phyloP scores from a whole-genome alignment of 257 asterid species.

The Eucommia ulmoides region DNA sequence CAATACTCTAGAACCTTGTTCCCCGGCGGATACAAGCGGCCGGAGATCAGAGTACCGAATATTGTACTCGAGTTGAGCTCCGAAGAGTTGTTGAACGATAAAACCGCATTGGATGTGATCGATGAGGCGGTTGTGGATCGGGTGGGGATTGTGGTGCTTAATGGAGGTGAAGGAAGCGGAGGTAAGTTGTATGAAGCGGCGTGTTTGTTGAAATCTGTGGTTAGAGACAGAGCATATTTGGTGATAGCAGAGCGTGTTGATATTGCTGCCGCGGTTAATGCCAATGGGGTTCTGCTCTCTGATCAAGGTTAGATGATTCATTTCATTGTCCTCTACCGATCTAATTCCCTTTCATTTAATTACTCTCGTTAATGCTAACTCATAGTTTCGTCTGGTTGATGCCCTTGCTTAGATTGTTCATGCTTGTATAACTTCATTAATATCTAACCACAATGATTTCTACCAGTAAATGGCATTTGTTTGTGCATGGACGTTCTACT shows the following conservation, averaged over 20 bases:
- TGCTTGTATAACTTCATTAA: too few relatives aligned
- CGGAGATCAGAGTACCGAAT: conserved; percentile 71
- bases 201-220: conserved; percentile 62
- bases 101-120: conserved; percentile 30
- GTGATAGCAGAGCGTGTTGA: conserved; percentile 85
- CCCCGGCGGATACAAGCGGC: conserved; percentile 92
- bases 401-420: too few relatives aligned
- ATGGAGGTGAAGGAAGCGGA: conserved; percentile 40
- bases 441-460: too few relatives aligned
- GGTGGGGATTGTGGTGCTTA: conserved; percentile 68
- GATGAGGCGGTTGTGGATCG: conserved; percentile 46
- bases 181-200: conserved; percentile 82
- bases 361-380: too few relatives aligned
- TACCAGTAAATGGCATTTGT: too few relatives aligned
- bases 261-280: conserved; percentile 74
- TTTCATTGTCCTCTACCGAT: too few relatives aligned
- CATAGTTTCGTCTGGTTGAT: too few relatives aligned
- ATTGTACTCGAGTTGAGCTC: conserved; percentile 49
- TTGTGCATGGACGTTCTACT: too few relatives aligned
- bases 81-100: conserved; percentile 37
- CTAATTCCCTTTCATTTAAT: too few relatives aligned
- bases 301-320: too few relatives aligned
- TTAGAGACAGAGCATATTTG: conserved; percentile 70
- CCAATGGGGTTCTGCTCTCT: conserved; percentile 83
- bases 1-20: conserved; percentile 55